Conservation (phyloP, 768 basidiomycete species). For the Pholiota microspora region DNA sequence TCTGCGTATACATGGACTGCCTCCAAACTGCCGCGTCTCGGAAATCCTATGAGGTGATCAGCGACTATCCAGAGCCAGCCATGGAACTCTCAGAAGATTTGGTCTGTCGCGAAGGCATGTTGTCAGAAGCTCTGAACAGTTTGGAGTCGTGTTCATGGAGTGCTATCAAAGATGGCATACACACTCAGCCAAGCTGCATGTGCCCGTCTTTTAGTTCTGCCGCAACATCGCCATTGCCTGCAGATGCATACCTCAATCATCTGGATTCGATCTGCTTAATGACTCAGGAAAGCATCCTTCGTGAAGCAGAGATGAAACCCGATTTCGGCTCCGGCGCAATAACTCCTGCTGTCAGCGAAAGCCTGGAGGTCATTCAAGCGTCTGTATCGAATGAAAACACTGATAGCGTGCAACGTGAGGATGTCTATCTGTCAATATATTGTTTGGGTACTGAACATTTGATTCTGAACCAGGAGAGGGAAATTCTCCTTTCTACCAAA, state of each 20-base stretch:
- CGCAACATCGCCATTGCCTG: not conserved
- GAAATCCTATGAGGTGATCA: not conserved
- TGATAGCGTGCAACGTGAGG: not conserved
- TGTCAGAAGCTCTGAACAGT: conserved; percentile 25
- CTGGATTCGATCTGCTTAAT: conserved; percentile 22
- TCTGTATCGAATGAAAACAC: not conserved
- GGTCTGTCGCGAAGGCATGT: conserved; percentile 45
- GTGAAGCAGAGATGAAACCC: conserved; percentile 12
- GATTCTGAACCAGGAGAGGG: not conserved
- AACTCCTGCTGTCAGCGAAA: not conserved
- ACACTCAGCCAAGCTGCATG: not conserved
- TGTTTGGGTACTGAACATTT: not conserved
- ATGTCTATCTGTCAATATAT: not conserved
- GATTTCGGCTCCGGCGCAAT: not conserved
- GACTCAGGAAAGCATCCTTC: conserved; percentile 24
- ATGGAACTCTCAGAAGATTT: conserved; percentile 51
- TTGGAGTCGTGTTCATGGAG: conserved; percentile 17
- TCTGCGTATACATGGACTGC: conserved; percentile 61
- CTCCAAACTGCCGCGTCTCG: conserved; percentile 37
- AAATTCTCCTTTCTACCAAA: not conserved
- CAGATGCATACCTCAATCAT: conserved; percentile 13
- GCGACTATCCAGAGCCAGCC: conserved; percentile 32
- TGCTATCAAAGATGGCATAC: conserved; percentile 7
- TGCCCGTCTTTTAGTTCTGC: not conserved
- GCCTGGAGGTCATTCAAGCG: not conserved